Conservation (phyloP, 768 basidiomycete species). For the Mycena crocata region DNA sequence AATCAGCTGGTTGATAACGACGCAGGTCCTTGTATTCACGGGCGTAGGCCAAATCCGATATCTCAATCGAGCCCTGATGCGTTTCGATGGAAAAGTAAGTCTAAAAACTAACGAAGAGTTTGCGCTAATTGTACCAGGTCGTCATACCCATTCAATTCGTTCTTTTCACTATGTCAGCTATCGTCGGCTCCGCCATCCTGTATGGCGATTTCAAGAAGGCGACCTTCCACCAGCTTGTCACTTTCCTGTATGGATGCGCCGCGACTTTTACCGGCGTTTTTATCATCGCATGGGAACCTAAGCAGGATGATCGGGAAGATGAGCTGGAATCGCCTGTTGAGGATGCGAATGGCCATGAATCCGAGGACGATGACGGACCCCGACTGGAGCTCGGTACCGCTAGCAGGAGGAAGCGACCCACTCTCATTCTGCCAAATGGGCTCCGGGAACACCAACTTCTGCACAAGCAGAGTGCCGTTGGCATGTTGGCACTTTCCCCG, state of each 20-base stretch:
- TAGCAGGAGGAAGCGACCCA: constrained; percentile 17
- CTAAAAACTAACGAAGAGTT: background rate
- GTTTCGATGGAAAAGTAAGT: constrained; percentile 90
- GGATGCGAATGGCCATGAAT: constrained; percentile 31
- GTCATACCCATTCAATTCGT: constrained; percentile 97
- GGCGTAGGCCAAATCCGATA: constrained; percentile 89
- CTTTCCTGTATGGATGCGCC: constrained; percentile 87
- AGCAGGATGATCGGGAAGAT: constrained; percentile 41
- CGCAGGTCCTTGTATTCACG: constrained; percentile 74
- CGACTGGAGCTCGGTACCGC: background rate
- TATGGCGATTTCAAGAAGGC: constrained; percentile 93
- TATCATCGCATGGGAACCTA: constrained; percentile 79
- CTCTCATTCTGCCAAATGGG: constrained; percentile 62
- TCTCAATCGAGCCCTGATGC: constrained; percentile 88
- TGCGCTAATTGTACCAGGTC: constrained; percentile 55
- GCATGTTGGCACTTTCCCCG: constrained; percentile 78
- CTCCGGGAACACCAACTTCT: constrained; percentile 60
- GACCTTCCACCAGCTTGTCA: constrained; percentile 83
- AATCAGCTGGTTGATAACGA: constrained; percentile 8
- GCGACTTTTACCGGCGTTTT: constrained; percentile 94
- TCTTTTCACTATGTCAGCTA: constrained; percentile 92
- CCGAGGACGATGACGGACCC: constrained; percentile 50
- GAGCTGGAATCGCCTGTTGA: constrained; percentile 47
- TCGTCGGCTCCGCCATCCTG: constrained; percentile 91
- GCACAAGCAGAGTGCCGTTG: constrained; percentile 66